These are phyloP conservation scores for Irpex lacteus DNA, from an alignment of 1,284 basidiomycete species.

Conservation along the genomic window DNA sequence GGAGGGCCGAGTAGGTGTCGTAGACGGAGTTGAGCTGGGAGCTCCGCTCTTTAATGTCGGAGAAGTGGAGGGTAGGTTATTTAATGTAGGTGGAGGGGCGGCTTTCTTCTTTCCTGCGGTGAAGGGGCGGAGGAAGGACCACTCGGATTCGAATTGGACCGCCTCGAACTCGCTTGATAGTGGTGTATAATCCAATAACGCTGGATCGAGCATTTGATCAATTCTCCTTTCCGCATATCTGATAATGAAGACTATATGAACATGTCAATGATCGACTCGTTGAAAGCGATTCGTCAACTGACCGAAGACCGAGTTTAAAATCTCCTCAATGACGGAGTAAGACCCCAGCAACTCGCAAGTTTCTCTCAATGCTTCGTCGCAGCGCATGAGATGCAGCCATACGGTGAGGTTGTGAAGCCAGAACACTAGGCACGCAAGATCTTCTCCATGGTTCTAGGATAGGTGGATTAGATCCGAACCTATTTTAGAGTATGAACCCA, in stretches of 20 bases:
- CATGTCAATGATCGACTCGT: not conserved
- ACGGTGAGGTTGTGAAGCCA: slow-evolving; percentile 93
- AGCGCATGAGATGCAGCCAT: slow-evolving; percentile 87
- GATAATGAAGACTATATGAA: slow-evolving; percentile 85
- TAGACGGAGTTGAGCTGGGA: slow-evolving; percentile 39
- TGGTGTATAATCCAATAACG: slow-evolving; percentile 84
- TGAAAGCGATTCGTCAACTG: slow-evolving; percentile 18
- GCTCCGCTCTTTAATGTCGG: slow-evolving; percentile 33
- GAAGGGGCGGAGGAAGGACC: slow-evolving; percentile 86
- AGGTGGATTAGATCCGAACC: slow-evolving; percentile 5
- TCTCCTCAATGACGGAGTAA: slow-evolving; percentile 79
- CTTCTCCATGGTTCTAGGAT: slow-evolving; percentile 73
- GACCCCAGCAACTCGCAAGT: slow-evolving; percentile 80
- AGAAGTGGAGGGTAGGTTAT: slow-evolving; percentile 41
- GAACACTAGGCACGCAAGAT: slow-evolving; percentile 85
- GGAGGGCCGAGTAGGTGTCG: slow-evolving; percentile 36
- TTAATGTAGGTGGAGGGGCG: slow-evolving; percentile 30
- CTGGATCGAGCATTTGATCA: slow-evolving; percentile 81
- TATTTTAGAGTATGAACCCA: slow-evolving; percentile 14
- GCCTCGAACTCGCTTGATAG: slow-evolving; percentile 77
- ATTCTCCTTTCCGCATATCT: slow-evolving; percentile 88
- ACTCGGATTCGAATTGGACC: slow-evolving; percentile 94
- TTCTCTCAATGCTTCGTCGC: slow-evolving; percentile 73
- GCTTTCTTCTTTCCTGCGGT: slow-evolving; percentile 62
- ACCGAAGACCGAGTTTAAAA: slow-evolving; percentile 95